Evolutionary conservation across 805 yeast genomes (phyloP).

Genomic region (Ogataea ramenticola): DNA sequence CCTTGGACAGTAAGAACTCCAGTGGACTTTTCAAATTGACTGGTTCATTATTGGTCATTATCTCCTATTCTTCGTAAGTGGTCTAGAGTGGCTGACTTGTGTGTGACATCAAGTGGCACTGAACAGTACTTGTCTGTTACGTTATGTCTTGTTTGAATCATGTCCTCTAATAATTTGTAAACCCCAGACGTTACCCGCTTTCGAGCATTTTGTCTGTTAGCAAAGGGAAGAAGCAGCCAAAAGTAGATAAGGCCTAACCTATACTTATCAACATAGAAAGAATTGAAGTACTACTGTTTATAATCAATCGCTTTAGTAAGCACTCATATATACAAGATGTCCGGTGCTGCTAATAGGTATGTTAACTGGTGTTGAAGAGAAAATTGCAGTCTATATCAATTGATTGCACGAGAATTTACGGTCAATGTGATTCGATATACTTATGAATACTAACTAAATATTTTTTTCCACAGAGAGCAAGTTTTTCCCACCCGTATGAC

Average conservation of each 20-base stretch:
- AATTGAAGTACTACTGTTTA: too few relatives aligned
- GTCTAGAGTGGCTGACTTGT: too few relatives aligned
- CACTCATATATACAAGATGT: slow-evolving; percentile 29
- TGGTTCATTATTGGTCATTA: neutral
- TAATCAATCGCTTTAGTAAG: neutral
- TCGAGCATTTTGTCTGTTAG: neutral
- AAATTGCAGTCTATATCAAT: too few relatives aligned
- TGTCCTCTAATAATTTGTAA: too few relatives aligned
- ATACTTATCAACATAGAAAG: too few relatives aligned
- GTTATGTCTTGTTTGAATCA: too few relatives aligned
- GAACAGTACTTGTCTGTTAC: too few relatives aligned
- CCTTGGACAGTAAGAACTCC: slow-evolving; percentile 4
- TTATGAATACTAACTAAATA: neutral
- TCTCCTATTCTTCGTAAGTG: too few relatives aligned
- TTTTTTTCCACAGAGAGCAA: slow-evolving; percentile 56
- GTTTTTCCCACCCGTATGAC: slow-evolving; percentile 99
- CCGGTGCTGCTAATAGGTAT: slow-evolving; percentile 54
- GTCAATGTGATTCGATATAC: too few relatives aligned
- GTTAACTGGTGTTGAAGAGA: slow-evolving; percentile 3
- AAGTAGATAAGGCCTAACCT: neutral
- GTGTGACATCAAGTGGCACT: too few relatives aligned
- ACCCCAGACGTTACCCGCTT: neutral
- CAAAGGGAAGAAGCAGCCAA: neutral
- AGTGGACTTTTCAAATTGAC: neutral
- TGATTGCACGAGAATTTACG: neutral